Base-by-base conservation (phyloP, 306 rosid genomes). In the Cucurbita ficifolia region DNA sequence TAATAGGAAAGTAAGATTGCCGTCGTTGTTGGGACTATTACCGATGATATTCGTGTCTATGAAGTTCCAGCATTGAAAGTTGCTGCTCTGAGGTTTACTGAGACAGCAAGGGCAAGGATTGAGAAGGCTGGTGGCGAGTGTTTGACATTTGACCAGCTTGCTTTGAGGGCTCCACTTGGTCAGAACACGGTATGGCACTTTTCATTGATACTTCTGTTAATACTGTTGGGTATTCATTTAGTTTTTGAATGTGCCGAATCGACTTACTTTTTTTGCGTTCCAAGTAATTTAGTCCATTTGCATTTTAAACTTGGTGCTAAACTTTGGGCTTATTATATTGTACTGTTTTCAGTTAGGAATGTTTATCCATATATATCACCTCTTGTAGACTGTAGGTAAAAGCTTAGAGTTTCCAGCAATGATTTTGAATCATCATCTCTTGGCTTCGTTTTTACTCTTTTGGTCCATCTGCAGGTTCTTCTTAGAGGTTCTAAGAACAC, bases 81-180 rank as follows among this genome's bases (percentile, higher is more conserved):
- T 42, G 83, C 92, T 1, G 90, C 97, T 63, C 83, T 91, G 54
- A 87, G 92, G 81, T 91, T 88, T 65, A 90, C 97, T 0, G 90
- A 90, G 86, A 90, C 88, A 1, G 97, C 95, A 8, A 81, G 97
- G 11, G 95, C 97, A 29, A 87, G 95, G 75, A 90, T 88, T 10
- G 94, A 88, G 65, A 90, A 83, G 83, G 90, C 94, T 0, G 96
- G 96, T 33, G 94, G 96, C 9, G 88, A 88, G 79, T 90, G 96
- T 82, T 65, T 88, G 81, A 90, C 96, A 8, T 90, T 90, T 73
- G 96, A 90, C 72, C 88, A 88, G 77, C 88, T 90, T 74, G 95
- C 95, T 8, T 83, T 83, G 11, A 81, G 84, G 83, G 90, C 95
- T 40, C 95, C 95, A n/a, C 75, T 88, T 43, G 96, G 95, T 17